Base-by-base conservation (phyloP, 352 stramenopile species). In the Phytophthora meadii region DNA sequence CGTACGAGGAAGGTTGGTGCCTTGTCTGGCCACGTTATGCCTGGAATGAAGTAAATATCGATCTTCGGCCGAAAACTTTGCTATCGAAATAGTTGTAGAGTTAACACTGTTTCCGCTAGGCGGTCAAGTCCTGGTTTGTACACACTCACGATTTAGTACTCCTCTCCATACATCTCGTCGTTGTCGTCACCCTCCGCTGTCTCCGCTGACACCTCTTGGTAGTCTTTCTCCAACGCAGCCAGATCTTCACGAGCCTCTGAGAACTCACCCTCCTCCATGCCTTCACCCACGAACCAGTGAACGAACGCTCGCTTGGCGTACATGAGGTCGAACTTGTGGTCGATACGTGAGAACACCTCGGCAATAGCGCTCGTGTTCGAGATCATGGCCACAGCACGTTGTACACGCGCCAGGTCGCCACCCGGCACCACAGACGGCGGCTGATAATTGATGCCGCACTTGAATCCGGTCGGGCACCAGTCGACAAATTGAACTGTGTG, bases 221-320 rank as follows among this genome's bases (percentile, higher is more conserved):
- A 50, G 37, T 42, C 37, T 15, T 42, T 42, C 14, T 42, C 37
- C 37, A 42, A 42, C 37, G 37, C 37, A 8, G 48, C 30, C 30
- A 54, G n/a, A 39, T 54, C 48, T 41, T 54, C 48, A n/a, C 30
- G 32, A 5, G 30, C 48, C 48, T 54, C 30, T 22, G 44, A 98
- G 80, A 99, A 99, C 77, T 99, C 98, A 60, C 97, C 97, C 80
- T 99, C 98, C 77, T 99, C 97, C 98, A 99, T 99, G 77, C 97
- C 97, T 78, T 99, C 97, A 70, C 97, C 97, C 34, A 99, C 51
- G 68, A 99, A 98, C 97, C 97, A 99, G 87, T 99, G 97, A 52
- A 99, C 96, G 71, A 99, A 99, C 47, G 97, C 97, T 17, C 40
- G 40, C 4, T 46, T 46, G 5, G 40, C 15, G n/a, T 28, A 46